phyloP scores from a whole-genome alignment of 306 rosid species.

The Vigna mungo region DNA sequence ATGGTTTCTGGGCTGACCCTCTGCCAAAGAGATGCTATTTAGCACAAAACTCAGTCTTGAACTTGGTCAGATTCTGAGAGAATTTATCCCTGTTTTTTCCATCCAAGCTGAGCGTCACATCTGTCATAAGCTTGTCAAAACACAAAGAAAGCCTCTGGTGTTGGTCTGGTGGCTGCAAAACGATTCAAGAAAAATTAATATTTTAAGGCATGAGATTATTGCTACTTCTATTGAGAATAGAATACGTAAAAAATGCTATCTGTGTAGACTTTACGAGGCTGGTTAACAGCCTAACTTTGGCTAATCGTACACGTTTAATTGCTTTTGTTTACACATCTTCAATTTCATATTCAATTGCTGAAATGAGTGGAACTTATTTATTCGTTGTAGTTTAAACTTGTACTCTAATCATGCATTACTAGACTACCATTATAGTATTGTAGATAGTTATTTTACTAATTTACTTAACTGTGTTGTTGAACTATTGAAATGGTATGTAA shows the following conservation, averaged over 20 bases:
- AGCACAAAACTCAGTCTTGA: constrained; percentile 51
- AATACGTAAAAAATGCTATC: background rate
- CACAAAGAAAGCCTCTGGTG: constrained; percentile 51
- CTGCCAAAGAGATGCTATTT: constrained; percentile 33
- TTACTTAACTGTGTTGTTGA: too few relatives aligned
- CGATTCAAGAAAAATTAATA: constrained; percentile 10
- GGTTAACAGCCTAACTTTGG: background rate
- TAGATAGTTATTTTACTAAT: too few relatives aligned
- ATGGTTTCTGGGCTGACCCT: constrained; percentile 7
- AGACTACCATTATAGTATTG: too few relatives aligned
- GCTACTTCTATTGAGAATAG: constrained; percentile 10
- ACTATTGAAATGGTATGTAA: too few relatives aligned
- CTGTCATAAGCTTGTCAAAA: constrained; percentile 57
- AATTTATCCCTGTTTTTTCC: constrained; percentile 52
- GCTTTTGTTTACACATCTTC: background rate
- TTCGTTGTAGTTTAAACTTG: too few relatives aligned
- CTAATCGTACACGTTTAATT: background rate
- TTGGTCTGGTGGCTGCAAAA: constrained; percentile 52
- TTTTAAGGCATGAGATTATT: constrained; percentile 18
- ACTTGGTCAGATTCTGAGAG: constrained; percentile 53
- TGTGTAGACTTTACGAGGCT: background rate
- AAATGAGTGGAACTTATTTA: too few relatives aligned
- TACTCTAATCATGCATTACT: too few relatives aligned
- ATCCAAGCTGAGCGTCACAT: constrained; percentile 53
- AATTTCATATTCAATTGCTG: background rate